A percentile compares a stretch with the other conserved stretches of the same genome.
Evolutionary conservation across 1,284 basidiomycete species (phyloP).

Genomic region (Ustilago shanxiensis): DNA sequence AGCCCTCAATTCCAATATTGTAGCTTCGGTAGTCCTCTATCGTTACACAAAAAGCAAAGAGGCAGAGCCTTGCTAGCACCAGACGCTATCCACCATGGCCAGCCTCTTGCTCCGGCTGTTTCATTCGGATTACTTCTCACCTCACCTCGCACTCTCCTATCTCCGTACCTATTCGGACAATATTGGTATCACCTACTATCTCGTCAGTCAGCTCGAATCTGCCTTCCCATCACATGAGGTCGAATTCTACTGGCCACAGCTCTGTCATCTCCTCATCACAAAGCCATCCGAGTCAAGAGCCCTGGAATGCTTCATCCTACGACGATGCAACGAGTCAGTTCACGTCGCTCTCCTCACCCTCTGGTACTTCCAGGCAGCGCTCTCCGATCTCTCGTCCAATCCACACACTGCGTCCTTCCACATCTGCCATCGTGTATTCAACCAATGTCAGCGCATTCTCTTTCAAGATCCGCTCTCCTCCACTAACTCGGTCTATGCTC

Average conservation of each 20-base stretch:
- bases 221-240: constrained; percentile 60
- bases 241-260: constrained; percentile 70
- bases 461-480: constrained; percentile 79
- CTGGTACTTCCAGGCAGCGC: constrained; percentile 68
- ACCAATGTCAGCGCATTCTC: constrained; percentile 95
- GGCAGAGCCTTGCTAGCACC: background rate
- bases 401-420: constrained; percentile 83
- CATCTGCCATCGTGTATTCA: constrained; percentile 91
- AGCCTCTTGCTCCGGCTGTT: constrained; percentile 67
- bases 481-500: constrained; percentile 36
- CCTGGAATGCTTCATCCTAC: constrained; percentile 65
- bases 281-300: constrained; percentile 63
- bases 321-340: constrained; percentile 65
- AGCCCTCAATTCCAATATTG: background rate
- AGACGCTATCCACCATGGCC: constrained; percentile 57
- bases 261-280: constrained; percentile 68
- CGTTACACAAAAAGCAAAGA: background rate
- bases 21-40: background rate
- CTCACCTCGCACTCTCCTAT: constrained; percentile 68
- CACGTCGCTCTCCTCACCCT: constrained; percentile 68
- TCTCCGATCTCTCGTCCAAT: constrained; percentile 68
- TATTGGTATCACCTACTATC: constrained; percentile 69
- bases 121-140: constrained; percentile 68
- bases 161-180: constrained; percentile 66
- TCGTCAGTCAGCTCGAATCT: constrained; percentile 62